Percentiles rank a stretch among this genome's conserved stretches.
These are phyloP conservation scores for Leptomonas seymouri DNA, from an alignment of 208 protist genomes.

Conservation along the genomic window DNA sequence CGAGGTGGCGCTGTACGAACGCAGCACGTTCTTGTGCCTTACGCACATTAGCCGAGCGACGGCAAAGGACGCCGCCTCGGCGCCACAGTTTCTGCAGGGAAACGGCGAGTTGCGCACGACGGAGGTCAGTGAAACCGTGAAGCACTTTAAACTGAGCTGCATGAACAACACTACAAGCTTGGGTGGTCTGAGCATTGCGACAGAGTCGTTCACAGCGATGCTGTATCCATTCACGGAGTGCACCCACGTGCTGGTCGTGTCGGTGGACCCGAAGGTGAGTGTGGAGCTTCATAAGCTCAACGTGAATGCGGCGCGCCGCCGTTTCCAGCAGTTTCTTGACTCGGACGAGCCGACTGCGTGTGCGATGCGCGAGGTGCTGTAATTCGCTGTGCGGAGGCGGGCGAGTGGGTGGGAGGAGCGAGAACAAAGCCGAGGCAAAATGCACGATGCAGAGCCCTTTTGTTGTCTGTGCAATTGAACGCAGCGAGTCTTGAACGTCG, in stretches of 20 bases:
- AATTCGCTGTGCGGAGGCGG: constrained; percentile 5
- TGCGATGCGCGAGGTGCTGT: constrained; percentile 86
- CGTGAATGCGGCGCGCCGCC: constrained; percentile 54
- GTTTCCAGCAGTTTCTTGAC: constrained; percentile 75
- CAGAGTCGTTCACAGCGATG: constrained; percentile 75
- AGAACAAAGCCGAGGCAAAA: no score
- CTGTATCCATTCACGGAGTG: constrained; percentile 87
- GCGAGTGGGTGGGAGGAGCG: not conserved
- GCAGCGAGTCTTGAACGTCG: no score
- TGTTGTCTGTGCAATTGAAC: no score
- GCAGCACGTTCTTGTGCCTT: constrained; percentile 97
- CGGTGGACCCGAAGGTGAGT: constrained; percentile 64
- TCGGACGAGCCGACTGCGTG: constrained; percentile 68
- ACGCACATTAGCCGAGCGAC: constrained; percentile 85
- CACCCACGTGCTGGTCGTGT: constrained; percentile 86
- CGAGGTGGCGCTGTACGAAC: constrained; percentile 98
- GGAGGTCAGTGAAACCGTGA: constrained; percentile 89
- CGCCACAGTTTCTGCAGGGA: constrained; percentile 18
- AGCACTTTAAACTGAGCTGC: constrained; percentile 92
- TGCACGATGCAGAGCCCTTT: no score
- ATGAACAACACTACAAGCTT: constrained; percentile 90
- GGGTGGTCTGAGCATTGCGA: constrained; percentile 76
- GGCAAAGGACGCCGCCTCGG: constrained; percentile 17
- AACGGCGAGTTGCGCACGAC: constrained; percentile 74
- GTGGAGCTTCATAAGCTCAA: constrained; percentile 86